These are phyloP conservation scores for Quambalaria eucalypti DNA, from an alignment of 1,284 basidiomycete species.

Conservation along the genomic window DNA sequence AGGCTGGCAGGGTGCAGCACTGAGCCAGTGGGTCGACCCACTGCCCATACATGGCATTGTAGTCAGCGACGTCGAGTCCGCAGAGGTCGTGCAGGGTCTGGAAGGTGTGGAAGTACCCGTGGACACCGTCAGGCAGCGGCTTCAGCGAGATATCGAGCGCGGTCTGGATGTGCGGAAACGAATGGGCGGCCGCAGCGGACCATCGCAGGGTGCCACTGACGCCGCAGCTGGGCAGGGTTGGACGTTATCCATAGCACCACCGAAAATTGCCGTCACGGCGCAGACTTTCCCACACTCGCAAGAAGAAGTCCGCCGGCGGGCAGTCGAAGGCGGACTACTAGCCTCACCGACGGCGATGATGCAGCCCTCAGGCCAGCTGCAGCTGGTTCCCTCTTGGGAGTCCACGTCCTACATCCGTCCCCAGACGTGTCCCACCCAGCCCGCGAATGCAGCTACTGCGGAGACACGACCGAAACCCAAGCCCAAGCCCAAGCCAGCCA, in stretches of 20 bases:
- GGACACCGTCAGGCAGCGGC: neutral
- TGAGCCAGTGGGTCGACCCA: conserved; percentile 15
- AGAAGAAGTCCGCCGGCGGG: neutral
- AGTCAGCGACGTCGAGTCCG: conserved; percentile 11
- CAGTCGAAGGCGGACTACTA: neutral
- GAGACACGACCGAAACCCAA: neutral
- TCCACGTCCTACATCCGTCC: conserved; percentile 4
- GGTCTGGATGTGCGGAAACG: conserved; percentile 6
- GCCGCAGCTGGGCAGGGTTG: neutral
- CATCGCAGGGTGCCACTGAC: neutral
- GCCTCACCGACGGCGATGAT: neutral
- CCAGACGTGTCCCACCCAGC: neutral
- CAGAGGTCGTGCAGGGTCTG: conserved; percentile 2
- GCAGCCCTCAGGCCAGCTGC: neutral
- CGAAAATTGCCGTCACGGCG: neutral
- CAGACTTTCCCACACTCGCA: neutral
- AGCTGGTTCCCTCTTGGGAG: neutral
- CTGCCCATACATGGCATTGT: conserved; percentile 14
- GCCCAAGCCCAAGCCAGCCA: conserved; percentile 1
- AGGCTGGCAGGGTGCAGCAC: conserved; percentile 27
- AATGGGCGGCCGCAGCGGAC: too few relatives aligned
- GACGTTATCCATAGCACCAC: neutral
- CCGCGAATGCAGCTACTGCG: neutral
- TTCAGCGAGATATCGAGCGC: neutral
- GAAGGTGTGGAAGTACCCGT: neutral